phyloP scores from a whole-genome alignment of 2,329 filamentous ascomycete genomes.

The Talaromyces sp. region DNA sequence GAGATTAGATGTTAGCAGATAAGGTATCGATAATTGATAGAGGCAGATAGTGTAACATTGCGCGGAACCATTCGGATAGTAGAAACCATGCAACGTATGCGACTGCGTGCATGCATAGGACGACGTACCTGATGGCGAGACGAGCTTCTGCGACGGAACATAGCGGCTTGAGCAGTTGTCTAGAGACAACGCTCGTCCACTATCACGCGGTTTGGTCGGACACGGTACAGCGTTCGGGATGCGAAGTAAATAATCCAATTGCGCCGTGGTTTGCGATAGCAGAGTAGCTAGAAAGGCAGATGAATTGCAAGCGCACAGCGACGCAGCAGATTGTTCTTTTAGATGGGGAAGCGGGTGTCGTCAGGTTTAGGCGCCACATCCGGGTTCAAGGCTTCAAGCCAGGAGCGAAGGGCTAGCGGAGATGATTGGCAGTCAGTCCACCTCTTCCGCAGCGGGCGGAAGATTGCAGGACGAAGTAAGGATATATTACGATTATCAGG shows the following conservation, averaged over 20 bases:
- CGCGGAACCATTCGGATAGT: not conserved
- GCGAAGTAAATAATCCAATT: not conserved
- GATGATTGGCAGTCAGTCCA: not conserved
- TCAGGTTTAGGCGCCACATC: conserved; percentile 17
- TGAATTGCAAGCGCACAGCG: not conserved
- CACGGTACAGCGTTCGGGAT: not conserved
- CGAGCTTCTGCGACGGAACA: conserved; percentile 24
- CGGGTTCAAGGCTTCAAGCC: conserved; percentile 1
- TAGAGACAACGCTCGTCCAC: conserved; percentile 13
- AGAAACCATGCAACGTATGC: not conserved
- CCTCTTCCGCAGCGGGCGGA: conserved; percentile 7
- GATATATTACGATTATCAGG: conserved; percentile 2
- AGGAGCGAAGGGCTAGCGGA: conserved; percentile 4
- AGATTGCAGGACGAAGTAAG: conserved; percentile 1
- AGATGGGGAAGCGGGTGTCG: conserved; percentile 14
- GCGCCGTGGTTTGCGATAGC: not conserved
- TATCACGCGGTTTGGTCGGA: conserved; percentile 11
- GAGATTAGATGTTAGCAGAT: conserved; percentile 19
- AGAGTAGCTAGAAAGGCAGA: not conserved
- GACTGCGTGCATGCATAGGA: not conserved
- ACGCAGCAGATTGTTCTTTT: not conserved
- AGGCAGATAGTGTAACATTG: conserved; percentile 3
- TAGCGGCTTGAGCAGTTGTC: conserved; percentile 16
- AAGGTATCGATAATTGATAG: conserved; percentile 16
- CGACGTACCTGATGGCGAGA: conserved; percentile 23